phyloP scores from a whole-genome alignment of 768 basidiomycete species.

The Tulasnella sp. region DNA sequence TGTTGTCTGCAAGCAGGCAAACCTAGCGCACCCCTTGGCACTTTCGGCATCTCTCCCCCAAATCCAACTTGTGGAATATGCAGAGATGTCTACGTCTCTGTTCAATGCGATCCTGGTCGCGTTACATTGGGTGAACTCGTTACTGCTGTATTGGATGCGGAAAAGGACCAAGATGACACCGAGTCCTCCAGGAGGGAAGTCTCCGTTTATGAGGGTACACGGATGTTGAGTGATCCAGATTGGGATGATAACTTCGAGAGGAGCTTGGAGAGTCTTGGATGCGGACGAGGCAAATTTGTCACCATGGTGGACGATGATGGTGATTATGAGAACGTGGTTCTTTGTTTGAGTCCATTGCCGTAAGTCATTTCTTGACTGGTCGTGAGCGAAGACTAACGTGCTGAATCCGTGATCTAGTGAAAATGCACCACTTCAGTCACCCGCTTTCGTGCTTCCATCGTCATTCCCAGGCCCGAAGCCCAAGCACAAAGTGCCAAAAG shows the following conservation, averaged over 20 bases:
- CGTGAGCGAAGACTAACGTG: slow-evolving; percentile 3
- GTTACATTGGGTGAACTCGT: slow-evolving; percentile 64
- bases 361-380: slow-evolving; percentile 30
- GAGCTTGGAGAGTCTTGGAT: slow-evolving; percentile 68
- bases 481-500: slow-evolving; percentile 30
- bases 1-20: slow-evolving; percentile 64
- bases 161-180: slow-evolving; percentile 27
- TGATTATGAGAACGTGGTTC: slow-evolving; percentile 53
- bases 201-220: slow-evolving; percentile 74
- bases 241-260: slow-evolving; percentile 79
- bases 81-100: slow-evolving; percentile 62
- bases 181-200: slow-evolving; percentile 41
- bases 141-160: slow-evolving; percentile 44
- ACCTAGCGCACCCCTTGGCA: slow-evolving; percentile 61
- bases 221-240: slow-evolving; percentile 83
- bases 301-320: slow-evolving; percentile 83
- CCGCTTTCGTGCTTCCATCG: slow-evolving; percentile 49
- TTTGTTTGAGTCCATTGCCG: slow-evolving; percentile 59
- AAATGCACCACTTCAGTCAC: slow-evolving; percentile 29
- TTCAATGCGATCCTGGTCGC: slow-evolving; percentile 59
- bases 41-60: slow-evolving; percentile 51
- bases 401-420: slow-evolving; percentile 23
- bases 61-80: slow-evolving; percentile 76
- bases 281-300: slow-evolving; percentile 75
- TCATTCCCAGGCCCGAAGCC: slow-evolving; percentile 43